These are phyloP conservation scores for Angomonas ambiguus DNA, from an alignment of 208 protist genomes.

Conservation along the genomic window DNA sequence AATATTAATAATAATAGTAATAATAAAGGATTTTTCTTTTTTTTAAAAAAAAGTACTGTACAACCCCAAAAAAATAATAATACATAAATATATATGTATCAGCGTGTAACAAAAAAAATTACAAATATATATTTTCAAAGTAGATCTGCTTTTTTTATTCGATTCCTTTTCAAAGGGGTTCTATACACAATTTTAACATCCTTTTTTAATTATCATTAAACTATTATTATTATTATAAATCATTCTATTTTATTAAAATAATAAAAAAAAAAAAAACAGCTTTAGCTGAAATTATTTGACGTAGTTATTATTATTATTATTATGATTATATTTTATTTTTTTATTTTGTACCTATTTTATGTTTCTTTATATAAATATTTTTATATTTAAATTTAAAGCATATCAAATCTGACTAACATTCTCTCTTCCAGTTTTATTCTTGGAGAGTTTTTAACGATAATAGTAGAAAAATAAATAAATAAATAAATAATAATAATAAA, in stretches of 20 bases:
- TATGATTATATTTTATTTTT: background rate
- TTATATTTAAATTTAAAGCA: background rate
- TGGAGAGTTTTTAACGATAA: background rate
- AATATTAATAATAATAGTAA: too few relatives aligned
- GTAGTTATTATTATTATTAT: background rate
- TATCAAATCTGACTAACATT: background rate
- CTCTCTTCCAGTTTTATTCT: background rate
- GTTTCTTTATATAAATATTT: background rate
- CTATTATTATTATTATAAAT: background rate
- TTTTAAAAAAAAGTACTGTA: too few relatives aligned
- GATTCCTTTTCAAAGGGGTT: constrained; percentile 19
- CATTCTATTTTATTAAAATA: background rate
- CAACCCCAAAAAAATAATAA: too few relatives aligned
- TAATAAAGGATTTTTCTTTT: too few relatives aligned
- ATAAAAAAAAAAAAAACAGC: background rate
- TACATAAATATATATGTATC: constrained; percentile 8
- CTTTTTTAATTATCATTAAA: background rate
- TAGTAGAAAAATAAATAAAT: background rate
- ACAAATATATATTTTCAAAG: too few relatives aligned
- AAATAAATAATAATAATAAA: too few relatives aligned
- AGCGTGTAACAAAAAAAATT: too few relatives aligned
- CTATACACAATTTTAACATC: background rate
- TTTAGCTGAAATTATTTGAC: background rate
- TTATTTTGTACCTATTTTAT: background rate
- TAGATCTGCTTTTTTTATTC: constrained; percentile 12